Percentiles rank a stretch among this genome's conserved stretches.
phyloP scores from a whole-genome alignment of 495 filamentous ascomycete species.

The Terfezia boudieri region DNA sequence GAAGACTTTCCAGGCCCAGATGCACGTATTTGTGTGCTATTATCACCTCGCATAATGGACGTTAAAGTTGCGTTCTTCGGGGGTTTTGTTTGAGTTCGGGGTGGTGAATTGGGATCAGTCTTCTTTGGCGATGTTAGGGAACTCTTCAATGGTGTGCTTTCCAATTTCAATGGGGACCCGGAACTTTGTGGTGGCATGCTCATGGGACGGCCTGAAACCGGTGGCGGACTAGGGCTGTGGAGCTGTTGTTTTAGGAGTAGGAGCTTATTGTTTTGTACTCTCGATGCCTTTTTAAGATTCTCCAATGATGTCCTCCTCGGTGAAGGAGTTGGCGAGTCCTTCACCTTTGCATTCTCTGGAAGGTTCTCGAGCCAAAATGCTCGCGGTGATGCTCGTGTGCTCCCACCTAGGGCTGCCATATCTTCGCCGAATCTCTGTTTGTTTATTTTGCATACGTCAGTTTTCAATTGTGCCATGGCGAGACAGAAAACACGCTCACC shows the following conservation, averaged over 20 bases:
- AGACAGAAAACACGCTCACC: neutral
- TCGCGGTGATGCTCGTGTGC: conserved; percentile 5
- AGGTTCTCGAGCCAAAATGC: conserved; percentile 14
- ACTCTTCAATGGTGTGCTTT: conserved; percentile 3
- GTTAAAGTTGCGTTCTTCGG: conserved; percentile 22
- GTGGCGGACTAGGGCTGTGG: conserved; percentile 32
- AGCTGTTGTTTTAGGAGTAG: conserved; percentile 61
- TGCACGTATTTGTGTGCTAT: conserved; percentile 39
- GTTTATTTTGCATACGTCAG: neutral
- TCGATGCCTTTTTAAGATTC: conserved; percentile 73
- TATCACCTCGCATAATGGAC: conserved; percentile 27
- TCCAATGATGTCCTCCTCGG: conserved; percentile 73
- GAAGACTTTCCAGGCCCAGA: conserved; percentile 69
- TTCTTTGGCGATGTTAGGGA: conserved; percentile 1
- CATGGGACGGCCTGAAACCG: conserved; percentile 54
- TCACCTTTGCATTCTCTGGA: conserved; percentile 13
- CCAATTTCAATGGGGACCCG: neutral
- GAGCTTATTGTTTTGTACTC: conserved; percentile 94
- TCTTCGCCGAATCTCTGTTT: neutral
- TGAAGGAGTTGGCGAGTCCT: conserved; percentile 50
- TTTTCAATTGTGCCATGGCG: neutral
- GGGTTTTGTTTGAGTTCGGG: conserved; percentile 13
- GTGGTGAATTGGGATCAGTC: conserved; percentile 22
- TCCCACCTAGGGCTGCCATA: neutral
- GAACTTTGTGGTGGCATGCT: conserved; percentile 14